Evolutionary conservation across 1,139 yeast genomes (phyloP).

Genomic region (Yamadazyma kanchanaburiensis): DNA sequence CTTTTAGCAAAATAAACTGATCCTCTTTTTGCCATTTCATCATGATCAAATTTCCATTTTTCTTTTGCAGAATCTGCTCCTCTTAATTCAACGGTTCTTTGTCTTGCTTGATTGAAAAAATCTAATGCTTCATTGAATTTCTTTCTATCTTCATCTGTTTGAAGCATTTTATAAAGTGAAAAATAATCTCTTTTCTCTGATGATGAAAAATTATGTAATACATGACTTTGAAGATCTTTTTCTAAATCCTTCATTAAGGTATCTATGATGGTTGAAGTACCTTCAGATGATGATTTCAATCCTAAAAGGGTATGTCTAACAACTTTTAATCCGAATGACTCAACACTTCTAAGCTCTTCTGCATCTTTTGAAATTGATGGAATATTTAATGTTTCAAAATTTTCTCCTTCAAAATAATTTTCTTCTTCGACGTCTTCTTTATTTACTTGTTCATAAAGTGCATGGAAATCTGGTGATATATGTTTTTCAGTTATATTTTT

Average conservation of each 20-base stretch:
- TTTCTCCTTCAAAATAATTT: slow-evolving; percentile 25
- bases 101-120: slow-evolving; percentile 69
- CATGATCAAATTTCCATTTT: slow-evolving; percentile 84
- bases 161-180: slow-evolving; percentile 53
- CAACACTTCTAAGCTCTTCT: slow-evolving; percentile 61
- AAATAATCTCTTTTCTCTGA: slow-evolving; percentile 54
- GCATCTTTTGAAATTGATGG: slow-evolving; percentile 50
- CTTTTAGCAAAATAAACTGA: slow-evolving; percentile 52
- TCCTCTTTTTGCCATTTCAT: slow-evolving; percentile 66
- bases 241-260: slow-evolving; percentile 36
- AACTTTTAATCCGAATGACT: slow-evolving; percentile 75
- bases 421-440: slow-evolving; percentile 16
- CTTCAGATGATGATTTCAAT: slow-evolving; percentile 33
- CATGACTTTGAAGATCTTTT: slow-evolving; percentile 22
- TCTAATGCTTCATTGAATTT: slow-evolving; percentile 67
- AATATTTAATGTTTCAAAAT: slow-evolving; percentile 11
- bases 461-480: slow-evolving; percentile 33
- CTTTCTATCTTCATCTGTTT: slow-evolving; percentile 48
- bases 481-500: slow-evolving; percentile 21
- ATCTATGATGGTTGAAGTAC: slow-evolving; percentile 23
- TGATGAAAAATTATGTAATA: slow-evolving; percentile 28
- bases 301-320: slow-evolving; percentile 79
- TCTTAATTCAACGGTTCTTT: slow-evolving; percentile 67
- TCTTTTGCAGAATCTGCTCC: slow-evolving; percentile 84
- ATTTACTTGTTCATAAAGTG: slow-evolving; percentile 26